Base-by-base conservation (phyloP, 2,329 filamentous ascomycete genomes). In the Fusarium sp. region DNA sequence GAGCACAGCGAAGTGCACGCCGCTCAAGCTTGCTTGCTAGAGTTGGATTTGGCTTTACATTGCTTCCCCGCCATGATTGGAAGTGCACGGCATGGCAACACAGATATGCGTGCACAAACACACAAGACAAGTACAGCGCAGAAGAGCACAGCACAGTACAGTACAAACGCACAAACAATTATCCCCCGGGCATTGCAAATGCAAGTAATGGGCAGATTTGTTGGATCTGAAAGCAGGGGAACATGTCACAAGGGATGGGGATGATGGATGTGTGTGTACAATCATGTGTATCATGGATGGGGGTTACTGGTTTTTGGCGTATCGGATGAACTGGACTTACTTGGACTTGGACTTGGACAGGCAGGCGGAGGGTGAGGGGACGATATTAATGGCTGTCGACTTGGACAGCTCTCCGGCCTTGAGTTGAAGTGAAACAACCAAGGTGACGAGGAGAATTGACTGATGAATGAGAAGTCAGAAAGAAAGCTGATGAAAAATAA, bases 371-470 rank as follows among this genome's bases (percentile, higher is more conserved):
- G 67, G n/a, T 57, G 53, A 57, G 66, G 70, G 58, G 67, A 54
- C 37, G 55, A 56, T 49, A 45, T 40, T 61, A 52, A 65, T 69
- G 66, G 66, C 56, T 69, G 63, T 70, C 61, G 37, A 56, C 41
- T 49, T 63, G 58, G 58, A 60, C 67, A 71, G 68, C 65, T 67
- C 67, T 71, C 68, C 67, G 62, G 67, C 67, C 67, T 69, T 43
- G 64, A 14, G 55, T 41, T 54, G 40, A 17, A 25, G 35, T 36
- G 35, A 29, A 10, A 1, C 11, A 20, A 47, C 33, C 65, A 51
- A 57, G 68, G 68, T 53, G 67, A 23, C 64, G 67, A 71, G 62
- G 69, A 71, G 66, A 52, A 59, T 17, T 33, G 11, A 29, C 11
- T 31, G 29, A 31, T 31, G 29, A 31, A 31, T 31, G 11, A 31